phyloP scores from a whole-genome alignment of 176 grass and related monocot species.

The Elaeis guineensis region DNA sequence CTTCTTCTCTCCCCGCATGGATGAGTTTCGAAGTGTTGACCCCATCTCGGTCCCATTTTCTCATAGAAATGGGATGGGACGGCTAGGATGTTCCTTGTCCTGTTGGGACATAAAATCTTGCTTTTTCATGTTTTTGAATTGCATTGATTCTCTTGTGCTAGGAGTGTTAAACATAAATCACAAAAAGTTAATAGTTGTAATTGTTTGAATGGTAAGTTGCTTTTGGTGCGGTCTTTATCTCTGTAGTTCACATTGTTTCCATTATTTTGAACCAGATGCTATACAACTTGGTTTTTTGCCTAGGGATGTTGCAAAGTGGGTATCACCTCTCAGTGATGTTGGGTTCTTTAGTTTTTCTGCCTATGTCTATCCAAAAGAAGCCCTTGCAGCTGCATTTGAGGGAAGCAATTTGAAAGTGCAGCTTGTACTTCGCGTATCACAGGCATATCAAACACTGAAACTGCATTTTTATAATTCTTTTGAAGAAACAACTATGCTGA shows the following conservation, averaged over 20 bases:
- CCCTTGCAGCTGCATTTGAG: conserved; percentile 55
- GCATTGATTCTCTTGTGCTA: too few relatives aligned
- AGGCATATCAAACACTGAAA: conserved; percentile 25
- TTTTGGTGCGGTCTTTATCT: neutral
- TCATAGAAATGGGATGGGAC: too few relatives aligned
- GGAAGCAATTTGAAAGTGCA: conserved; percentile 42
- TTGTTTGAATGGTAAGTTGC: too few relatives aligned
- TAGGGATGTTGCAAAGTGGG: conserved; percentile 80
- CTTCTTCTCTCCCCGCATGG: too few relatives aligned
- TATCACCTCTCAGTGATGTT: conserved; percentile 70
- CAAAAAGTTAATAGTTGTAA: too few relatives aligned
- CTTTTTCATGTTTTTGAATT: too few relatives aligned
- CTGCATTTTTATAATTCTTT: conserved; percentile 8
- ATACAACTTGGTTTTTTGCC: conserved; percentile 86
- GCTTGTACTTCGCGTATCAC: conserved; percentile 50
- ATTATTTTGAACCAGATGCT: conserved; percentile 38
- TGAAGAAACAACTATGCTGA: neutral
- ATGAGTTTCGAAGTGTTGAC: too few relatives aligned
- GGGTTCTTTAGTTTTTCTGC: conserved; percentile 80
- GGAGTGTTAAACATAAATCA: too few relatives aligned
- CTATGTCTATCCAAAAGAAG: conserved; percentile 81
- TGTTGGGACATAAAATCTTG: too few relatives aligned
- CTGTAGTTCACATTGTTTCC: neutral
- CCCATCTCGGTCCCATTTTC: too few relatives aligned
- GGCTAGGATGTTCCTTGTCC: too few relatives aligned